Evolutionary conservation across 129 eudicot genomes (phyloP), one percentile per base, ranked within the genome.

Genomic region (Flaveria robusta): DNA sequence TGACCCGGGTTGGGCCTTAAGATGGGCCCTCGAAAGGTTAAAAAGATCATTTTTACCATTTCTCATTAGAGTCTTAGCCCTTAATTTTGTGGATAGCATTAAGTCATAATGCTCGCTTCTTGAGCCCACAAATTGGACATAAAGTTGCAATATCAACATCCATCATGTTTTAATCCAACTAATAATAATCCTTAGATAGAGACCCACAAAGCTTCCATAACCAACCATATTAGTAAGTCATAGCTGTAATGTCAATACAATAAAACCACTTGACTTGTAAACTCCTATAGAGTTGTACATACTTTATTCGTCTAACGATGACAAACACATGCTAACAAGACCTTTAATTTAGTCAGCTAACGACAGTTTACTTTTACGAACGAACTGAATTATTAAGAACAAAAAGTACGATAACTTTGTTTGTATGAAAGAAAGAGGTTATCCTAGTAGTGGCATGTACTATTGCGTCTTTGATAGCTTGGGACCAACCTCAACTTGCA

Each of bases 401-500:
- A 26, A 60, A 60, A 60, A 13, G 66, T 26, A 24, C 0, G 65
- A 13, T 58, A 58, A 22, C 34, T 23, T 58, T 58, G 3, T 58
- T 58, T 58, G 16, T 26, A 26, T 60, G 19, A 60, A 24, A 60
- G 26, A 60, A 60, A 24, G 37, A 18, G 66, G 66, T 26, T 1
- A 60, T 60, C n/a, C 19, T 24, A 26, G 59, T 52, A 56, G 66
- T 24, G 66, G 18, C 65, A 4, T 60, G 41, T 60, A 60, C 39
- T 24, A 26, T 74, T 85, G 81, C 86, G 85, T 88, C 89, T 93
- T 86, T 1, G 92, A 92, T 72, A 90, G 87, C 82, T 88, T 85
- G 31, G 88, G 87, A 79, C 94, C 88, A 84, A 89, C 92, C 65
- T 84, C 91, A 72, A 89, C 93, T 93, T 89, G 87, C 22, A 69